phyloP scores from a whole-genome alignment of 2,329 filamentous ascomycete genomes.

The Stagonosporopsis tanaceti region DNA sequence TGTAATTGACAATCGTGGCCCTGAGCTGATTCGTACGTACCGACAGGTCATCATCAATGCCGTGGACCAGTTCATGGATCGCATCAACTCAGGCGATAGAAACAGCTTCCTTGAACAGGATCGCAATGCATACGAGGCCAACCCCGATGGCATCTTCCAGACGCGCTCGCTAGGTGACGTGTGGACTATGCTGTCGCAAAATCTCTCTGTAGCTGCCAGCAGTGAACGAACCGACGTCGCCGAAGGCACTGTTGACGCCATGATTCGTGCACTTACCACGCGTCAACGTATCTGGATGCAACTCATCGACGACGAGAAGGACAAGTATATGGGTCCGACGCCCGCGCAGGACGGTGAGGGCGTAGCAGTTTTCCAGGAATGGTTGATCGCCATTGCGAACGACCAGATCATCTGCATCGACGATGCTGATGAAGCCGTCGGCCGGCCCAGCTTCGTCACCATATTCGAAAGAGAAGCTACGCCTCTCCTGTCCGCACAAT shows the following conservation, averaged over 20 bases:
- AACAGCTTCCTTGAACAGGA: constrained; percentile 81
- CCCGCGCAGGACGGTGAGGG: constrained; percentile 74
- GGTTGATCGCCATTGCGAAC: constrained; percentile 95
- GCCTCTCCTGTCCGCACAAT: constrained; percentile 79
- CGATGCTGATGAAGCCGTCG: constrained; percentile 67
- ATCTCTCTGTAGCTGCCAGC: constrained; percentile 83
- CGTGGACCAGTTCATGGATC: constrained; percentile 96
- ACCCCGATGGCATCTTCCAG: constrained; percentile 85
- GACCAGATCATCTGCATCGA: constrained; percentile 99
- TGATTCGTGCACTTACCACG: constrained; percentile 85
- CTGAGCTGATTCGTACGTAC: constrained; percentile 92
- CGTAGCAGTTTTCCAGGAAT: constrained; percentile 79
- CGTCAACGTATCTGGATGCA: constrained; percentile 87
- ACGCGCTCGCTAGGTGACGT: constrained; percentile 92
- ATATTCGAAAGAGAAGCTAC: constrained; percentile 87
- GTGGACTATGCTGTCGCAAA: constrained; percentile 97
- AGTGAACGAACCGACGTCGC: constrained; percentile 89
- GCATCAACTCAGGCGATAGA: constrained; percentile 83
- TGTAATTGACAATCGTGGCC: constrained; percentile 87
- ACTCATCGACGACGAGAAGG: constrained; percentile 85
- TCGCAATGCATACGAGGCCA: constrained; percentile 77
- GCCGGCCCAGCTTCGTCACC: constrained; percentile 80
- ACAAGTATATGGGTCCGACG: constrained; percentile 67
- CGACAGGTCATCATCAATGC: constrained; percentile 93
- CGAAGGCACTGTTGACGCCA: constrained; percentile 94